These are phyloP conservation scores for Diaporthe batatas DNA, from an alignment of 2,329 filamentous ascomycete genomes.

Conservation along the genomic window DNA sequence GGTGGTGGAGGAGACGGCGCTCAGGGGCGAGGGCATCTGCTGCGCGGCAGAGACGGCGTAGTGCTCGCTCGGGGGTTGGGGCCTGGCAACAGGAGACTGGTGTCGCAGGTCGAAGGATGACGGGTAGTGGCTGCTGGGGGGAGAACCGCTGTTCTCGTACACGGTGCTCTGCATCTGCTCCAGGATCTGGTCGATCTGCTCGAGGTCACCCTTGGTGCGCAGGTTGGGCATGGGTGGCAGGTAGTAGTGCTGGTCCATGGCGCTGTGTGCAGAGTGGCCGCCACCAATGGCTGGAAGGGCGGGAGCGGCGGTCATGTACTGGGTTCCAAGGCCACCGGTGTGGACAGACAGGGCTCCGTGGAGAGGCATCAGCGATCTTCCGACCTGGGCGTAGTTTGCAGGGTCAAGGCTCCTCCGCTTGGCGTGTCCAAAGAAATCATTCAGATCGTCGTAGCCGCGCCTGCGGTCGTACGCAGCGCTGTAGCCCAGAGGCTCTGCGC, in stretches of 20 bases:
- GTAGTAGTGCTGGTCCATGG: conserved; percentile 84
- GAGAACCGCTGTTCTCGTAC: conserved; percentile 90
- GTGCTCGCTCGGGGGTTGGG: conserved; percentile 48
- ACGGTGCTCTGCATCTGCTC: conserved; percentile 97
- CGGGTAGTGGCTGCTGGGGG: conserved; percentile 83
- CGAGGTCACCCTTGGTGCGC: conserved; percentile 91
- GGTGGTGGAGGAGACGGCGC: conserved; percentile 67
- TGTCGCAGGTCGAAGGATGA: conserved; percentile 71
- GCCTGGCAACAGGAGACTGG: conserved; percentile 50
- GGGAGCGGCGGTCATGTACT: conserved; percentile 64
- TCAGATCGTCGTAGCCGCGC: conserved; percentile 87
- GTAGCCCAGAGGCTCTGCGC: conserved; percentile 74
- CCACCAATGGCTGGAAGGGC: conserved; percentile 68
- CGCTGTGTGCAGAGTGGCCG: conserved; percentile 66
- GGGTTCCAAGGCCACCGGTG: conserved; percentile 63
- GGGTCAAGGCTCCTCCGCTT: conserved; percentile 94
- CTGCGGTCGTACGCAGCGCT: conserved; percentile 77
- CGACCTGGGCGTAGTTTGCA: conserved; percentile 89
- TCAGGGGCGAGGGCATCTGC: conserved; percentile 70
- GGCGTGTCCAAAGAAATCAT: conserved; percentile 93
- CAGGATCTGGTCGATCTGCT: conserved; percentile 94
- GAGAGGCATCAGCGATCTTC: conserved; percentile 86
- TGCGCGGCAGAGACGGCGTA: conserved; percentile 63
- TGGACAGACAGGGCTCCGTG: conserved; percentile 78
- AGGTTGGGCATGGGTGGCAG: conserved; percentile 89